Evolutionary conservation across 2,329 filamentous ascomycete species (phyloP), one percentile per base, ranked within the genome.

Genomic region (Pseudocercospora eumusae): DNA sequence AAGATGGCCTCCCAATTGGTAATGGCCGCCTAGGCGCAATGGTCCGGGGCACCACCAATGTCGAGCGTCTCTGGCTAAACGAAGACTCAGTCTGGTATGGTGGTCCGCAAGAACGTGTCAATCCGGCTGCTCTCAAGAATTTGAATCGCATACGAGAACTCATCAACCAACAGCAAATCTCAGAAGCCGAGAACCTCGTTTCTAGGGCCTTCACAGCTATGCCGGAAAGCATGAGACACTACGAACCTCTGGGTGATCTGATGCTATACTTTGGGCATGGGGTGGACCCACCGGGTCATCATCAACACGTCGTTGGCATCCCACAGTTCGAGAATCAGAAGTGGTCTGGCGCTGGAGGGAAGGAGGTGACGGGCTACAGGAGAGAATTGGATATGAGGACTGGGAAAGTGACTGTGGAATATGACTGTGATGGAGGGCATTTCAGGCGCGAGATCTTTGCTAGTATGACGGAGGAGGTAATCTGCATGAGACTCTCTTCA

Each of bases 81-180:
- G 61, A 63, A 44, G 61, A 63, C 36, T 60, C 57, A 15, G 55
- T 63, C 21, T 63, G 61, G 61, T 63, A 59, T 13, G 61, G 61
- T 25, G 57, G 50, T 10, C 56, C 50, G 9, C 52, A 60, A 15
- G 23, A 60, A 28, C 50, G 61, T 6, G 44, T 63, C 44, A 63
- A 63, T 23, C 57, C 40, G 11, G 61, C 55, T 23, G 61, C 61
- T 20, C 8, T 53, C 2, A 53, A 60, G 45, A 33, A 57, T 9
- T 28, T 60, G 23, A 23, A 31, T 15, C 57, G 40, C 4, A 40
- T 60, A 4, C 49, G 58, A 13, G 40, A 56, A 7, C 52, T 63
- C 18, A 49, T 60, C 18, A 53, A 63, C 23, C n/a, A 56, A 23
- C 18, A 42, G 10, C 33, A 11, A 8, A 56, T 56, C 20, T 20